Evolutionary conservation across 192 early-diverging fungal genomes (phyloP).

Genomic region (Coemansia sp.): DNA sequence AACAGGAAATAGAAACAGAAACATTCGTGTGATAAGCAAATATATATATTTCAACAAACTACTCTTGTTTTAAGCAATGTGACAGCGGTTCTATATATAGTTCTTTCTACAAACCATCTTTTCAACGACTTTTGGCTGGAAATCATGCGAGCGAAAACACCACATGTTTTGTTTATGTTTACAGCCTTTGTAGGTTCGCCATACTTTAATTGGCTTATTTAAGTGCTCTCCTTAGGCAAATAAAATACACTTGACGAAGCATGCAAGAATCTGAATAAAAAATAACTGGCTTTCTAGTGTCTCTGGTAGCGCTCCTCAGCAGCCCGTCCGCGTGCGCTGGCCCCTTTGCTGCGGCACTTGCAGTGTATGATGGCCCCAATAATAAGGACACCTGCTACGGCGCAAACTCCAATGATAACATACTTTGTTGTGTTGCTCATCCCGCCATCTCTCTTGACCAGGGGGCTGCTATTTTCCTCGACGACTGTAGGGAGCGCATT

Average conservation of each 20-base stretch:
- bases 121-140: too few relatives aligned
- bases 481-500: background rate
- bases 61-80: too few relatives aligned
- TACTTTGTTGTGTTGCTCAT: background rate
- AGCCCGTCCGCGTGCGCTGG: background rate
- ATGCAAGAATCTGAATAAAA: background rate
- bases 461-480: background rate
- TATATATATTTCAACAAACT: too few relatives aligned
- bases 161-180: too few relatives aligned
- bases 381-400: background rate
- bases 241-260: background rate
- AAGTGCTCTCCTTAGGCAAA: too few relatives aligned
- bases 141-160: too few relatives aligned
- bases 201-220: too few relatives aligned
- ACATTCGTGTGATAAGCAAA: too few relatives aligned
- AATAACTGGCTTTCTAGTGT: background rate
- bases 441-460: constrained; percentile 3
- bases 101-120: too few relatives aligned
- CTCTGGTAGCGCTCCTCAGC: background rate
- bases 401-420: background rate
- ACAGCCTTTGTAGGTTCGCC: too few relatives aligned
- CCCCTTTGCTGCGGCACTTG: background rate
- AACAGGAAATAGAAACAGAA: too few relatives aligned
- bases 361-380: background rate
- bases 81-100: too few relatives aligned